phyloP scores from a whole-genome alignment of 768 basidiomycete genomes.

The Boletus pseudopeckii region DNA sequence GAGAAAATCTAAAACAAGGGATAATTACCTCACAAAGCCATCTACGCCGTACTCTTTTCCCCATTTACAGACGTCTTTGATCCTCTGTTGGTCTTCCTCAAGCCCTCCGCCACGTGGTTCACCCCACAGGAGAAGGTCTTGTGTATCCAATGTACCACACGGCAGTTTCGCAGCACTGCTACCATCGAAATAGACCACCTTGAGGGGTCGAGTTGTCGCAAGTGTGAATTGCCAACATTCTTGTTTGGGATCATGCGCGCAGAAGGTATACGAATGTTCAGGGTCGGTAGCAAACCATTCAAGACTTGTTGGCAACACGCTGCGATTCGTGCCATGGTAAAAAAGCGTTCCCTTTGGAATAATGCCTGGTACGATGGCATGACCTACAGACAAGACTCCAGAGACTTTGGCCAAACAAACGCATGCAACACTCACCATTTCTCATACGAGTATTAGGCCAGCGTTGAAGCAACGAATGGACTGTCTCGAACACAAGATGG shows the following conservation, averaged over 20 bases:
- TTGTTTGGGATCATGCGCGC: conserved; percentile 10
- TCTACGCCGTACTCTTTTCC: conserved; percentile 30
- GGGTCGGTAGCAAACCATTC: conserved; percentile 34
- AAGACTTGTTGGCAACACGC: conserved; percentile 18
- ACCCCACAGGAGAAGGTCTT: conserved; percentile 36
- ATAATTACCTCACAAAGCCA: conserved; percentile 32
- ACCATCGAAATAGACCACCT: conserved; percentile 31
- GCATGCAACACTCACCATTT: conserved; percentile 26
- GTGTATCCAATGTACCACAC: conserved; percentile 30
- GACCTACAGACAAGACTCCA: neutral
- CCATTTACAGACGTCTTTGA: conserved; percentile 33
- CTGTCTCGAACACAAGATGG: conserved; percentile 24
- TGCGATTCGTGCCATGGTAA: conserved; percentile 27
- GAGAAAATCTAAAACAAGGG: conserved; percentile 20
- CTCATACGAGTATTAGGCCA: conserved; percentile 44
- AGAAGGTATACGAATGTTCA: conserved; percentile 39
- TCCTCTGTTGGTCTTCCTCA: conserved; percentile 24
- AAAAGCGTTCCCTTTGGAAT: conserved; percentile 33
- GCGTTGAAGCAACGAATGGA: conserved; percentile 32
- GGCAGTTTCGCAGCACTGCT: conserved; percentile 6
- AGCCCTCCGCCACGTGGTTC: conserved; percentile 14
- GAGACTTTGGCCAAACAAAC: neutral
- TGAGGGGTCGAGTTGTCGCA: conserved; percentile 25
- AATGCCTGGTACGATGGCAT: conserved; percentile 26
- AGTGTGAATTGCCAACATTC: conserved; percentile 33